These are phyloP conservation scores for Pleurotus sapidus DNA, from an alignment of 768 basidiomycete genomes.

Conservation along the genomic window DNA sequence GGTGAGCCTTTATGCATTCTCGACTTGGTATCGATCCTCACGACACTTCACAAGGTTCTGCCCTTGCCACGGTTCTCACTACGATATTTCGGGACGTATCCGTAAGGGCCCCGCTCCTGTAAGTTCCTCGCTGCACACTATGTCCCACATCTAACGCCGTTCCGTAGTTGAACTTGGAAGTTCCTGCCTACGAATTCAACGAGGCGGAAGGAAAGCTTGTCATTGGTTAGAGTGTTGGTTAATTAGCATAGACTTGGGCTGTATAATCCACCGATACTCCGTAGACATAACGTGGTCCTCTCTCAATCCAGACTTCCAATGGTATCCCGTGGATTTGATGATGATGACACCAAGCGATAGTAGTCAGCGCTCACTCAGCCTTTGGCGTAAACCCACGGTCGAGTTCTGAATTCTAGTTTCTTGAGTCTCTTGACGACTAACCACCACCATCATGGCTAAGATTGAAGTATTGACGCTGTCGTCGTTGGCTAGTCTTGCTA, in stretches of 20 bases:
- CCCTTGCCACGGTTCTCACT: slow-evolving; percentile 98
- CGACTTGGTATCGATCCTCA: neutral
- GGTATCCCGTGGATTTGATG: neutral
- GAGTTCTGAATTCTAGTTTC: too few species aligned
- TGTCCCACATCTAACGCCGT: neutral
- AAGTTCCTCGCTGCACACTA: slow-evolving; percentile 27
- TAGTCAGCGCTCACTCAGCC: too few species aligned
- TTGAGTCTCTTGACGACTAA: neutral
- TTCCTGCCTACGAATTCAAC: slow-evolving; percentile 86
- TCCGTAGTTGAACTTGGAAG: slow-evolving; percentile 84
- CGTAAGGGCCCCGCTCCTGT: slow-evolving; percentile 97
- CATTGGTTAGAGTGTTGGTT: slow-evolving; percentile 61
- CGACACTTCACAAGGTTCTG: slow-evolving; percentile 65
- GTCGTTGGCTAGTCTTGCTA: slow-evolving; percentile 28
- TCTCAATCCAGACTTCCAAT: neutral
- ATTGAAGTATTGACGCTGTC: slow-evolving; percentile 32
- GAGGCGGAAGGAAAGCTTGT: slow-evolving; percentile 85
- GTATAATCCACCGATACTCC: slow-evolving; percentile 3
- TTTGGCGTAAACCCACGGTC: too few species aligned
- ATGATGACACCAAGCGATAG: neutral
- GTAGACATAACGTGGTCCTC: neutral
- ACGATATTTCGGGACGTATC: slow-evolving; percentile 95
- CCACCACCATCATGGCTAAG: slow-evolving; percentile 25
- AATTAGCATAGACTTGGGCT: neutral
- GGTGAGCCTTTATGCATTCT: slow-evolving; percentile 50